A percentile compares a stretch with the other conserved stretches of the same genome.
Conservation (phyloP, 2,329 filamentous ascomycete species). For the Alternaria brassicicola region DNA sequence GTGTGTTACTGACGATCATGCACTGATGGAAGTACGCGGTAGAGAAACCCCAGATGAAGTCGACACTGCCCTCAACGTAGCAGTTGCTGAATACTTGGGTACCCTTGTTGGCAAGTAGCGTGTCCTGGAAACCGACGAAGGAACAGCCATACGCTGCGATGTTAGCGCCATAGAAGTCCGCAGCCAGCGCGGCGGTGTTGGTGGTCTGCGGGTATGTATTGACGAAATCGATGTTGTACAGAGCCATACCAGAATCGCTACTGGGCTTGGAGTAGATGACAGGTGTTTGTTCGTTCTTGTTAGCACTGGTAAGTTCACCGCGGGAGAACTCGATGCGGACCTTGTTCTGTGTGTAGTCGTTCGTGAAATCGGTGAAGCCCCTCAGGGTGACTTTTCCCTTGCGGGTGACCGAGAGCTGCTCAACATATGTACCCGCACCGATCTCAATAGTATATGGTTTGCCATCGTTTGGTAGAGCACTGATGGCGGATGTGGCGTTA, state of each 20-base stretch:
- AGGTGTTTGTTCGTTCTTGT: constrained; percentile 53
- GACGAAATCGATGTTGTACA: constrained; percentile 51
- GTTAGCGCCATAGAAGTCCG: constrained; percentile 56
- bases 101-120: constrained; percentile 52
- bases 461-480: constrained; percentile 52
- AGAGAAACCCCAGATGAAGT: constrained; percentile 63
- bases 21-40: constrained; percentile 57
- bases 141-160: constrained; percentile 63
- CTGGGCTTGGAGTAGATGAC: constrained; percentile 52
- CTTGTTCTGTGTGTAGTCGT: constrained; percentile 48
- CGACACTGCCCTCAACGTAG: constrained; percentile 62
- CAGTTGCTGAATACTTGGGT: constrained; percentile 61
- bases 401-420: constrained; percentile 52
- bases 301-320: constrained; percentile 50
- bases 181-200: constrained; percentile 49
- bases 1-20: constrained; percentile 38
- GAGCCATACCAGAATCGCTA: constrained; percentile 23
- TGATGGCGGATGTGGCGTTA: constrained; percentile 53
- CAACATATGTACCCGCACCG: constrained; percentile 50
- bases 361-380: constrained; percentile 38
- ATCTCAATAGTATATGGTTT: constrained; percentile 51
- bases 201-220: constrained; percentile 34
- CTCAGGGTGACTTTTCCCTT: constrained; percentile 53
- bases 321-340: constrained; percentile 49
- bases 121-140: constrained; percentile 63